Conservation (phyloP, 306 rosid species). For the Corylus americana region DNA sequence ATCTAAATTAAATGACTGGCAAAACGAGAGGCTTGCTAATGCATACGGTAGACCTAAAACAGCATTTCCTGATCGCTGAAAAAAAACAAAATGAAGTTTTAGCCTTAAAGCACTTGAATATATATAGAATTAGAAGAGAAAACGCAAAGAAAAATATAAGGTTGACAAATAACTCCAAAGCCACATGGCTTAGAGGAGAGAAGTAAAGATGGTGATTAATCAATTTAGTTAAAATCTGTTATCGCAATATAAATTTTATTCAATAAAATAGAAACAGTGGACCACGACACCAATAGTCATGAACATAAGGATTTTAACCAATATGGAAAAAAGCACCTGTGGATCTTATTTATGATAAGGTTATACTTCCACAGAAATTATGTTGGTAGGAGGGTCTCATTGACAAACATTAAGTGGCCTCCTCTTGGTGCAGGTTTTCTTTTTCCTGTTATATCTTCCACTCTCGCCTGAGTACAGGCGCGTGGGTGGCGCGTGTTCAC, state of each 20-base stretch:
- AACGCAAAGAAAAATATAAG: background rate
- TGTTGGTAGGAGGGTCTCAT: background rate
- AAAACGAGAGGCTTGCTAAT: slow-evolving; percentile 92
- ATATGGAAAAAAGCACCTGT: background rate
- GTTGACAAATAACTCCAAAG: background rate
- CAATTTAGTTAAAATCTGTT: background rate
- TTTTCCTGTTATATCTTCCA: background rate
- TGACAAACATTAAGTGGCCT: slow-evolving; percentile 5
- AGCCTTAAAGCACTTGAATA: background rate
- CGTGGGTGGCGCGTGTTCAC: too few relatives aligned
- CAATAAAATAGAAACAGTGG: background rate
- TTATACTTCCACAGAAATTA: slow-evolving; percentile 6
- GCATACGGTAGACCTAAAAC: slow-evolving; percentile 93
- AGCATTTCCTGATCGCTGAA: slow-evolving; percentile 93
- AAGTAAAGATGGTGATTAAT: background rate
- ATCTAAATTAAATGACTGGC: slow-evolving; percentile 93
- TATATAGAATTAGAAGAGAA: background rate
- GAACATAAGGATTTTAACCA: background rate
- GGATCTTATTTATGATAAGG: background rate
- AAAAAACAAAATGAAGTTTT: slow-evolving; percentile 18
- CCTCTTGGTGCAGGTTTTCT: background rate
- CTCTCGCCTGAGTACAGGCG: too few relatives aligned
- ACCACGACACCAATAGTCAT: background rate
- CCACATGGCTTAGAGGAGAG: slow-evolving; percentile 6
- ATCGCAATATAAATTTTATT: background rate